A percentile compares a stretch with the other conserved stretches of the same genome.
These are phyloP conservation scores for Coemansia sp. DNA, from an alignment of 192 early-diverging fungal species.

Conservation along the genomic window DNA sequence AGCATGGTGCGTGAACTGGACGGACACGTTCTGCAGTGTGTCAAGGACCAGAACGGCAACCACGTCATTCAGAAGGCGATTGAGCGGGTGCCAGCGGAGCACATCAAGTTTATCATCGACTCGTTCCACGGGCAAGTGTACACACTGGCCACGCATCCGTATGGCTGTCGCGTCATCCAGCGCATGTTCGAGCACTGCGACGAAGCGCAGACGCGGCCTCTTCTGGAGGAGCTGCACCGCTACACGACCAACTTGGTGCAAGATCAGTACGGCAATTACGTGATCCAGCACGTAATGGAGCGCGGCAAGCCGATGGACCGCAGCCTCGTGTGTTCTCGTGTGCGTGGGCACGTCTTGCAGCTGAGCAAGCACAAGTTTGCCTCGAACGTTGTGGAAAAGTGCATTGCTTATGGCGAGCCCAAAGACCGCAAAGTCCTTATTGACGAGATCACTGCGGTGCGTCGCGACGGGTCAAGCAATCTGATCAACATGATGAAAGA, in stretches of 20 bases:
- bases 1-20: constrained; percentile 88
- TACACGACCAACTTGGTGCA: constrained; percentile 91
- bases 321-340: constrained; percentile 80
- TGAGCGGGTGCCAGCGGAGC: constrained; percentile 88
- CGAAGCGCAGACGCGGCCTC: constrained; percentile 77
- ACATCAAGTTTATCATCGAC: constrained; percentile 96
- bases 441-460: constrained; percentile 85
- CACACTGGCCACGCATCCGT: constrained; percentile 94
- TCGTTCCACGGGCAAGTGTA: constrained; percentile 97
- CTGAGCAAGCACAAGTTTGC: constrained; percentile 99
- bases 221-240: constrained; percentile 93
- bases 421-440: constrained; percentile 85
- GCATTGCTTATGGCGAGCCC: constrained; percentile 89
- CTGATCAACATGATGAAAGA: constrained; percentile 99
- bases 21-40: constrained; percentile 95
- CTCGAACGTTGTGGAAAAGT: constrained; percentile 98
- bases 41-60: constrained; percentile 99
- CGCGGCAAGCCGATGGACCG: constrained; percentile 89
- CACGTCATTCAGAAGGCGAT: constrained; percentile 99
- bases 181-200: constrained; percentile 99
- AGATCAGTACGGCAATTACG: constrained; percentile 99
- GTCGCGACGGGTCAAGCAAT: constrained; percentile 75
- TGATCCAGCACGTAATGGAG: constrained; percentile 98
- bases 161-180: constrained; percentile 98
- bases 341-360: constrained; percentile 87